Evolutionary conservation across 2,329 filamentous ascomycete species (phyloP), one percentile per base, ranked within the genome.

Genomic region (Fusarium aywerte): DNA sequence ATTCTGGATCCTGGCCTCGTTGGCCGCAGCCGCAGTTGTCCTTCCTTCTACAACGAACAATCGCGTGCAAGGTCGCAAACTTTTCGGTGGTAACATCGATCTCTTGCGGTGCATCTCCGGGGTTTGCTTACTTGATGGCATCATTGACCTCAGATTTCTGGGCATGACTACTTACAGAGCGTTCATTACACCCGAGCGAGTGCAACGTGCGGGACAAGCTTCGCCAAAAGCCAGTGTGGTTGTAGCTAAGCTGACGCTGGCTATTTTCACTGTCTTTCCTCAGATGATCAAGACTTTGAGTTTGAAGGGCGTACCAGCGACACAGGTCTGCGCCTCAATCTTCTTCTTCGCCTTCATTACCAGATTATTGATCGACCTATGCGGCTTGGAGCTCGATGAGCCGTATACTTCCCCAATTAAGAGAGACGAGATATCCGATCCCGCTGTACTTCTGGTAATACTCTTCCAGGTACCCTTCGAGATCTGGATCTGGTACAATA

Each of bases 1-100:
- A 1, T 64, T 64, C 7, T 64, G 61, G 59, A 58, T 64, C 13
- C 31, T 64, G 0, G 35, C 25, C 5, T 64, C 61, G 2, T n/a
- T 64, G 8, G 59, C 61, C 1, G 32, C 21, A 16, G 61, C 59
- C 7, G 52, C 45, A 10, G 15, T 38, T 10, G 52, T 36, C 3
- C 61, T 58, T 10, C 59, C 61, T 8, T 47, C 40, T 1, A 21
- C 20, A n/a, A n/a, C n/a, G 2, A 47, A 33, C n/a, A 27, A 7
- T n/a, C 25, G 39, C 15, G n/a, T 12, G 35, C 38, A 11, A 21
- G 35, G 32, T 1, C 38, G 55, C 8, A 13, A 18, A 11, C 9
- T 58, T 7, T 52, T 64, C 2, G 61, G 42, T 4, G 52, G 52
- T 5, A 52, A 18, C 6, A 45, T 64, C 10, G 61, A 64, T 4